Percentiles rank a stretch among this genome's conserved stretches.
Evolutionary conservation across 805 yeast genomes (phyloP).

Genomic region (Osmozyma mogii): DNA sequence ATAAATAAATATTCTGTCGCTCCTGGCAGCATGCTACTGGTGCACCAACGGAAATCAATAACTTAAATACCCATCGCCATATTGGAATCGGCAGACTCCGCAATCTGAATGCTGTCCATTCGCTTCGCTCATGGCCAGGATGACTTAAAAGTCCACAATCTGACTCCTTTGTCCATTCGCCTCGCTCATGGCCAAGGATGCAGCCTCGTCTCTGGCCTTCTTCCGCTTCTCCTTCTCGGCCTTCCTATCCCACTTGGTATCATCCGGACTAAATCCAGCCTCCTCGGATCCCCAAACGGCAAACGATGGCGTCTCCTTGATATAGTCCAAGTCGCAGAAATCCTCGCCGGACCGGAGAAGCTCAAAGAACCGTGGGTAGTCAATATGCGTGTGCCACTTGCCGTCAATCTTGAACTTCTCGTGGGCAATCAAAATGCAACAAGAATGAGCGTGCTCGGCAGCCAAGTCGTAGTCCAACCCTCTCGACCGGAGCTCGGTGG

Average conservation of each 20-base stretch:
- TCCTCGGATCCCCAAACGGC: slow-evolving; percentile 80
- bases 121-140: too few relatives aligned
- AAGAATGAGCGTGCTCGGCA: slow-evolving; percentile 93
- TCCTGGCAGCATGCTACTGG: too few relatives aligned
- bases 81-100: too few relatives aligned
- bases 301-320: slow-evolving; percentile 80
- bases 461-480: slow-evolving; percentile 76
- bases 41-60: too few relatives aligned
- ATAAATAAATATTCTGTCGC: too few relatives aligned
- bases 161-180: not conserved
- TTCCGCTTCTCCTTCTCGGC: slow-evolving; percentile 49
- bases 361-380: slow-evolving; percentile 69
- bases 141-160: too few relatives aligned
- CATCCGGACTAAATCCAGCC: slow-evolving; percentile 88
- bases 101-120: too few relatives aligned
- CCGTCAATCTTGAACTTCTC: slow-evolving; percentile 59
- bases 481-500: slow-evolving; percentile 52
- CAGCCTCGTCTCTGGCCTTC: slow-evolving; percentile 34
- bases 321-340: slow-evolving; percentile 75
- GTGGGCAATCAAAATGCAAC: slow-evolving; percentile 82
- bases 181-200: too few relatives aligned
- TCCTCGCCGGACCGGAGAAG: slow-evolving; percentile 56
- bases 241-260: slow-evolving; percentile 58
- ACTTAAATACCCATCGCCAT: too few relatives aligned
- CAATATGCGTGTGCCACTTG: slow-evolving; percentile 85